Evolutionary conservation across 2,329 filamentous ascomycete genomes (phyloP).

Genomic region (Trichoderma guizhouense): DNA sequence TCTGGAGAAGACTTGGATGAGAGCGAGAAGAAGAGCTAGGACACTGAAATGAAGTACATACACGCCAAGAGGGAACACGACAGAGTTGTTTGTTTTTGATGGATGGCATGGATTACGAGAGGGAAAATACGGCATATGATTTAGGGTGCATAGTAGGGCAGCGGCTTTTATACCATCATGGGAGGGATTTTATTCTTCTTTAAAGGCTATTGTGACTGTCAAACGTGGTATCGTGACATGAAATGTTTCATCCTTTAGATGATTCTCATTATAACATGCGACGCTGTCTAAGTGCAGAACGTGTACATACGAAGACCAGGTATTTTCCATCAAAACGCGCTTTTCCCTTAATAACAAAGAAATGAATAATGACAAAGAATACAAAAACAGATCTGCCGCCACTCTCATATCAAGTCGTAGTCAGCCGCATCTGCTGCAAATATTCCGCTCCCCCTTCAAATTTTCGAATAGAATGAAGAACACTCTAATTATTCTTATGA

Average conservation of each 20-base stretch:
- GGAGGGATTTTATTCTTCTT: background rate
- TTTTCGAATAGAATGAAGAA: background rate
- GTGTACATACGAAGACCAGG: background rate
- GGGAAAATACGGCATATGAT: background rate
- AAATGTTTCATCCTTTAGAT: background rate
- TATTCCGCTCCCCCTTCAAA: background rate
- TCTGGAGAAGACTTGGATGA: slow-evolving; percentile 31
- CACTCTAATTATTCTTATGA: background rate
- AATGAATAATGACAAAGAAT: background rate
- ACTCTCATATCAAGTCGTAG: background rate
- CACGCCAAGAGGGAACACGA: too few relatives aligned
- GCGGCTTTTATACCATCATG: background rate
- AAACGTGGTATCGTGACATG: background rate
- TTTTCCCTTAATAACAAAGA: background rate
- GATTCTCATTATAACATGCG: background rate
- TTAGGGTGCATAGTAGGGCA: background rate
- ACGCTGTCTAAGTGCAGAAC: background rate
- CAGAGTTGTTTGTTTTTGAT: background rate
- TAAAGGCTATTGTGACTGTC: background rate
- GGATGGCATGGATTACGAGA: background rate
- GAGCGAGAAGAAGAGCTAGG: background rate
- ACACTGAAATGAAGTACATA: background rate
- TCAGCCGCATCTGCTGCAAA: background rate
- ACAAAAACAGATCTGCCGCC: background rate
- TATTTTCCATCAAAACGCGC: background rate